Conservation (phyloP, 2,329 filamentous ascomycete genomes). For the Claviceps capensis region DNA sequence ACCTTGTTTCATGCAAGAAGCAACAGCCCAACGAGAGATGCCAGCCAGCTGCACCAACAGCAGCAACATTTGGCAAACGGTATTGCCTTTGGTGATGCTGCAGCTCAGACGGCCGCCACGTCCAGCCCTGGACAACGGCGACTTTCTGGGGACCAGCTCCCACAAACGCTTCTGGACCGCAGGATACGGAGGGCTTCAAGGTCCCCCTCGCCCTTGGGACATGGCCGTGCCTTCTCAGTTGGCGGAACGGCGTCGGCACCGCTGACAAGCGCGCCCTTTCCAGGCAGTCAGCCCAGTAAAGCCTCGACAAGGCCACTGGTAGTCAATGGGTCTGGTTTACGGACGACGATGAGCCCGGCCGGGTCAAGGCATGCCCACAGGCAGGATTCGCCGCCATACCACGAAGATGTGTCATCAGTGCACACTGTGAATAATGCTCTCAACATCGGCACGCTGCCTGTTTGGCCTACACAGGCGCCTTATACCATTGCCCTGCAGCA, state of each 20-base stretch:
- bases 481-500: slow-evolving; percentile 3
- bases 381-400: neutral
- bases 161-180: slow-evolving; percentile 39
- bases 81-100: slow-evolving; percentile 35
- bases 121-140: slow-evolving; percentile 28
- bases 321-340: slow-evolving; percentile 34
- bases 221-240: slow-evolving; percentile 29
- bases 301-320: slow-evolving; percentile 32
- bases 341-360: slow-evolving; percentile 13
- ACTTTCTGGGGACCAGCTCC: slow-evolving; percentile 39
- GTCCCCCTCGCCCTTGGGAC: slow-evolving; percentile 42
- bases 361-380: slow-evolving; percentile 10
- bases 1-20: slow-evolving; percentile 15
- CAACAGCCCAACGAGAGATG: slow-evolving; percentile 13
- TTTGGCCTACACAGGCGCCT: slow-evolving; percentile 1
- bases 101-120: slow-evolving; percentile 18
- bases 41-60: slow-evolving; percentile 11
- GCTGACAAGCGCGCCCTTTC: slow-evolving; percentile 23
- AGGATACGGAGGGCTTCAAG: slow-evolving; percentile 39
- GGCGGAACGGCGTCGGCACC: slow-evolving; percentile 27
- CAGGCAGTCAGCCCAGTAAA: slow-evolving; percentile 19
- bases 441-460: slow-evolving; percentile 12
- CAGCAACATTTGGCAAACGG: slow-evolving; percentile 20
- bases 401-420: slow-evolving; percentile 11
- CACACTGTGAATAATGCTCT: slow-evolving; percentile 15